Evolutionary conservation across 441 rosid genomes (phyloP), one percentile per base, ranked within the genome.

Genomic region (Pelargonium exstipulatum): DNA sequence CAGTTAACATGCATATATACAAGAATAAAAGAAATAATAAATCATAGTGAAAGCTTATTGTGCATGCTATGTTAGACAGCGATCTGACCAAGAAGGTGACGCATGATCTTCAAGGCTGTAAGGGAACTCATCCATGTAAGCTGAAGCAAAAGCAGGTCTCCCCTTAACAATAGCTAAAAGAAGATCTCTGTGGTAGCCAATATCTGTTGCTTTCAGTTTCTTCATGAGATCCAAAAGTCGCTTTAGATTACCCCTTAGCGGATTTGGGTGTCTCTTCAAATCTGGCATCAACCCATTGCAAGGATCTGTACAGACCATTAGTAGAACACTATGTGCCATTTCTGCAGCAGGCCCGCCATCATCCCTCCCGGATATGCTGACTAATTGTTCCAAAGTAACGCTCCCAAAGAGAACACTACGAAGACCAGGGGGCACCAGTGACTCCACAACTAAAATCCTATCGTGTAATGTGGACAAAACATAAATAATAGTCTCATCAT

Each of bases 371-470:
- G 95, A 88, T 77, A 95, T 88, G 76, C 79, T 74, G 46, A 76
- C 82, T 73, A 95, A 81, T 74, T 88, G 90, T 77, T 89, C 92
- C 81, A 95, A 80, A 62, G 92, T 85, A 79, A 80, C 82, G 58
- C 83, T 86, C 57, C 98, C 99, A 76, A 95, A 92, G 66, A 95
- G 92, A 78, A 88, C 98, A 78, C 99, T 92, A 69, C 98, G 83
- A 49, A 92, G 84, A 77, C 86, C 79, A 12, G 99, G 97, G 43
- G 86, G 86, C 73, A 95, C 80, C 78, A 83, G 72, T 62, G 99
- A 92, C 78, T 86, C 90, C 77, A 81, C 83, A 17, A 83, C 83
- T 63, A 95, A 90, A 70, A 95, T 76, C 78, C 78, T 89, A 65
- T 84, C 80, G 20, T 71, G 79, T 81, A 95, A 79, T 0, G 91